Evolutionary conservation across 257 asterid species (phyloP).

Genomic region (Gentiana dahurica): DNA sequence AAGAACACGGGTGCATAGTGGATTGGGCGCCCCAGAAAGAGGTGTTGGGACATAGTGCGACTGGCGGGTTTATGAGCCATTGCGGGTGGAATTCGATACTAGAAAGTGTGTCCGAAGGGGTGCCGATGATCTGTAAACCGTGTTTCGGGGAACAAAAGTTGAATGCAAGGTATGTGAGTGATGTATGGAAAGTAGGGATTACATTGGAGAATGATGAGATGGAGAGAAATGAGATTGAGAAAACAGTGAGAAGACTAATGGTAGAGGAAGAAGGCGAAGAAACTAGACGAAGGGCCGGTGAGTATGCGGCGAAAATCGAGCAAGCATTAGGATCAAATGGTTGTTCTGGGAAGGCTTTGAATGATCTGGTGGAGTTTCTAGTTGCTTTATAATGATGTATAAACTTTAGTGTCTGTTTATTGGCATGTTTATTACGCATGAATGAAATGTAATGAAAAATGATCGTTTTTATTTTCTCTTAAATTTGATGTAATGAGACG

Average conservation of each 20-base stretch:
- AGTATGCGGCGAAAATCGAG: conserved; percentile 1
- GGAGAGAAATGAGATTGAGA: conserved; percentile 4
- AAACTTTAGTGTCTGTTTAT: too few species aligned
- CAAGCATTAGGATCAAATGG: conserved; percentile 6
- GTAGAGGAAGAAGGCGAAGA: conserved; percentile 6
- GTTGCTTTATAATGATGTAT: too few species aligned
- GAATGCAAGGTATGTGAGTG: conserved; percentile 9
- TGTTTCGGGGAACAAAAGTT: conserved; percentile 5
- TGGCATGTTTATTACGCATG: too few species aligned
- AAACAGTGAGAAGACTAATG: conserved; percentile 9
- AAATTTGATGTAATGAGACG: too few species aligned
- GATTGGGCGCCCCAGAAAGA: conserved; percentile 13
- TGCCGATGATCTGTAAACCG: conserved; percentile 11
- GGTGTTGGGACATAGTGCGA: conserved; percentile 7
- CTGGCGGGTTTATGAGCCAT: conserved; percentile 16
- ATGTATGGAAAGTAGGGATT: conserved; percentile 18
- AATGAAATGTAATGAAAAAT: too few species aligned
- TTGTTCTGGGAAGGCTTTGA: conserved; percentile 7
- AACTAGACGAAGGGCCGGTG: conserved; percentile 4
- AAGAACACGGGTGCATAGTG: conserved; percentile 9
- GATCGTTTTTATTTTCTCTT: too few species aligned
- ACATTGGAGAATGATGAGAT: conserved; percentile 5
- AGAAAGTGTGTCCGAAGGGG: conserved; percentile 14
- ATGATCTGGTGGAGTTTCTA: conserved; percentile 9
- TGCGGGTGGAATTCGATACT: conserved; percentile 15